phyloP scores from a whole-genome alignment of 2,329 filamentous ascomycete species.

The Colletotrichum limetticola region DNA sequence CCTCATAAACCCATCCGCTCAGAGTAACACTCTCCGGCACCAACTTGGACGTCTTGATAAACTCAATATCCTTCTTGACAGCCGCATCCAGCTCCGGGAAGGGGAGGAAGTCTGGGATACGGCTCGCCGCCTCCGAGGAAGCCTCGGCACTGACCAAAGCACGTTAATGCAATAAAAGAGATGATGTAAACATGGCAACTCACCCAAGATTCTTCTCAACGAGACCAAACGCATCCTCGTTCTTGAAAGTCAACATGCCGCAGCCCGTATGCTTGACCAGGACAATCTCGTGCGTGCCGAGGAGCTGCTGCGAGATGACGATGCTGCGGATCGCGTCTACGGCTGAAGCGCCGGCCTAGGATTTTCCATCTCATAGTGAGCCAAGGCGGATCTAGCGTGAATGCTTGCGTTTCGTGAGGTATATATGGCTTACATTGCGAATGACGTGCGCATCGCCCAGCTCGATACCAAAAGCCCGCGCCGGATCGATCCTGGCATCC shows the following conservation, averaged over 20 bases:
- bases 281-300: conserved; percentile 80
- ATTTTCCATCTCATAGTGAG: background rate
- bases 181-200: conserved; percentile 33
- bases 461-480: conserved; percentile 74
- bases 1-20: conserved; percentile 82
- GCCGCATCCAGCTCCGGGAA: conserved; percentile 73
- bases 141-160: conserved; percentile 31
- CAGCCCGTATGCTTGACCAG: conserved; percentile 81
- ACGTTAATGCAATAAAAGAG: background rate
- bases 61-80: conserved; percentile 73
- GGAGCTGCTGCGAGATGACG: conserved; percentile 81
- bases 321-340: conserved; percentile 78
- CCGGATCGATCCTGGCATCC: conserved; percentile 80
- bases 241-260: conserved; percentile 77
- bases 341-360: conserved; percentile 69
- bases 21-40: conserved; percentile 70
- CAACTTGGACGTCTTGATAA: conserved; percentile 68
- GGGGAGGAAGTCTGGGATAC: conserved; percentile 68
- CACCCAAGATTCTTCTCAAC: conserved; percentile 66
- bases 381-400: no score
- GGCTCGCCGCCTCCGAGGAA: conserved; percentile 37
- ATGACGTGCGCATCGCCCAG: conserved; percentile 84
- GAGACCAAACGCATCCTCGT: conserved; percentile 62
- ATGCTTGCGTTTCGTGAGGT: no score
- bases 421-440: conserved; percentile 61